phyloP scores from a whole-genome alignment of 352 stramenopile genomes.

The Globisporangium acanthophoron region DNA sequence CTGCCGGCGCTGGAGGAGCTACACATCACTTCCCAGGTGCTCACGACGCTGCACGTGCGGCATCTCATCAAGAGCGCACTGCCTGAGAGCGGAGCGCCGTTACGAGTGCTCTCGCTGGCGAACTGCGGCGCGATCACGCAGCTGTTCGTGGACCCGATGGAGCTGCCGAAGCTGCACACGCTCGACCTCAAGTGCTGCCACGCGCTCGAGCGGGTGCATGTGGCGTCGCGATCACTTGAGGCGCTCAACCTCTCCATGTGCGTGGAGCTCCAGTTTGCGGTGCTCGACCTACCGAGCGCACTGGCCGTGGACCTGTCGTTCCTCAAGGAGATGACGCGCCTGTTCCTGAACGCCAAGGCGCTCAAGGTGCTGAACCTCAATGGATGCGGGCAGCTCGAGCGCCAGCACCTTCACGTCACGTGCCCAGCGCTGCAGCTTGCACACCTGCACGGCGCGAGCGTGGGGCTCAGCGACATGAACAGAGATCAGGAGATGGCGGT shows the following conservation, averaged over 20 bases:
- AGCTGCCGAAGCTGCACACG: conserved; percentile 37
- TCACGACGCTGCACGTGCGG: conserved; percentile 33
- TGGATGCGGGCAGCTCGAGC: conserved; percentile 36
- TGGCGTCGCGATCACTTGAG: conserved; percentile 40
- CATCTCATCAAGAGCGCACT: conserved; percentile 44
- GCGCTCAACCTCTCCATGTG: conserved; percentile 37
- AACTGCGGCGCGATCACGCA: conserved; percentile 55
- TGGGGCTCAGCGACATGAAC: conserved; percentile 37
- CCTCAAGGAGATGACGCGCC: conserved; percentile 45
- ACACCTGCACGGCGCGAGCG: conserved; percentile 37
- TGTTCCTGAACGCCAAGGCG: conserved; percentile 41
- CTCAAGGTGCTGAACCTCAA: conserved; percentile 38
- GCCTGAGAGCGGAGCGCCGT: conserved; percentile 4
- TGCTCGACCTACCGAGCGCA: conserved; percentile 35
- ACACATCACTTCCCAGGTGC: conserved; percentile 35
- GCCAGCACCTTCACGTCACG: conserved; percentile 24
- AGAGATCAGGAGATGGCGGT: conserved; percentile 7
- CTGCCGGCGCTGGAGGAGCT: conserved; percentile 45
- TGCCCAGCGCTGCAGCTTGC: conserved; percentile 35
- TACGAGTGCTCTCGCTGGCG: conserved; percentile 32
- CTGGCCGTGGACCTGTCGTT: conserved; percentile 54
- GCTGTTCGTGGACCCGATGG: conserved; percentile 42
- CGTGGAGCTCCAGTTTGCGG: conserved; percentile 32
- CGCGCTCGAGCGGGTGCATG: conserved; percentile 47
- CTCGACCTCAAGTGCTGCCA: conserved; percentile 42